Evolutionary conservation across 441 rosid genomes (phyloP).

Genomic region (Gossypium armourianum): DNA sequence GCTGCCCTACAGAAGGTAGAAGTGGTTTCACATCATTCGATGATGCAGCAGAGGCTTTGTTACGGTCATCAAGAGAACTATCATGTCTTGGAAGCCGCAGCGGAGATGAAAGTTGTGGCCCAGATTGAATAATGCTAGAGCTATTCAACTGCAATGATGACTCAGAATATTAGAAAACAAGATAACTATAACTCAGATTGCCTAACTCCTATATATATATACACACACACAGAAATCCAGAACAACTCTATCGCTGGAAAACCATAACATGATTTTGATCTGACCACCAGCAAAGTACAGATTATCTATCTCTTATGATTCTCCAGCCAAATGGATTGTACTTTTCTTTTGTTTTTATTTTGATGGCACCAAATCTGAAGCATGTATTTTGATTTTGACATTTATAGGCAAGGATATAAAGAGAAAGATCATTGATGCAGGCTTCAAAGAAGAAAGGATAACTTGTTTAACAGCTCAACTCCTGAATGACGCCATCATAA

Average conservation of each 20-base stretch:
- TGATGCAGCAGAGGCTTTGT: slow-evolving; percentile 29
- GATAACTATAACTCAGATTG: background rate
- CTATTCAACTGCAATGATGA: slow-evolving; percentile 36
- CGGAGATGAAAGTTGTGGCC: slow-evolving; percentile 41
- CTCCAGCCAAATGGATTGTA: background rate
- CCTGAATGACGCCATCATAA: background rate
- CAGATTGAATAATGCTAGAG: slow-evolving; percentile 30
- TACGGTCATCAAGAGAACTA: slow-evolving; percentile 45
- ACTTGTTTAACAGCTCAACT: background rate
- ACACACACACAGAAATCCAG: background rate
- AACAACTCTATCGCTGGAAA: background rate
- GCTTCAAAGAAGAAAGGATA: background rate
- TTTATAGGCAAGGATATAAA: background rate
- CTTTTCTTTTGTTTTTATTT: background rate
- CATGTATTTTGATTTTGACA: background rate
- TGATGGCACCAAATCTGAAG: background rate
- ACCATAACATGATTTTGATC: background rate
- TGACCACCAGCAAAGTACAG: background rate
- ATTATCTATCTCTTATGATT: background rate
- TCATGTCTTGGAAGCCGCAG: slow-evolving; percentile 53
- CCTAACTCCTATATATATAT: background rate
- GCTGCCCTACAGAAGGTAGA: slow-evolving; percentile 31
- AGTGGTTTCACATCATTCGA: slow-evolving; percentile 43
- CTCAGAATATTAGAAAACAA: background rate
- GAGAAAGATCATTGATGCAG: background rate